Evolutionary conservation across 345 rosid genomes (phyloP).

Genomic region (Acer saccharum): DNA sequence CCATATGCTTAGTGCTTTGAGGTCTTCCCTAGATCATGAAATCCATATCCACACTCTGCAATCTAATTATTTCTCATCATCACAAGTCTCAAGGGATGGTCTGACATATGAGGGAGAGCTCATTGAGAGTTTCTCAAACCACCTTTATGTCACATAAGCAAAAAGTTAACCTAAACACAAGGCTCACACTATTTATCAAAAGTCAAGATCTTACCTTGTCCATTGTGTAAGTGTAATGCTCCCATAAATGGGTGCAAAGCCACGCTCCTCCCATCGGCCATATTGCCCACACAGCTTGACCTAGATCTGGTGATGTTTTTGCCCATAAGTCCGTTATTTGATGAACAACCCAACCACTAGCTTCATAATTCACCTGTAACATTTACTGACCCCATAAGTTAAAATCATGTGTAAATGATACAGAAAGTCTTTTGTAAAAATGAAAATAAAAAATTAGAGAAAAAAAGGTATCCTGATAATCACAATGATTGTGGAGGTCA

Average conservation of each 20-base stretch:
- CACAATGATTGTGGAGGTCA: background rate
- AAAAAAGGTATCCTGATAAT: background rate
- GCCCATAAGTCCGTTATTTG: conserved; percentile 93
- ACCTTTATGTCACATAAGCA: background rate
- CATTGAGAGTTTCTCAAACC: background rate
- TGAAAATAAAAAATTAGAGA: background rate
- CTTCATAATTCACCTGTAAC: conserved; percentile 81
- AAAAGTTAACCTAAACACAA: background rate
- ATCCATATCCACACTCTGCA: background rate
- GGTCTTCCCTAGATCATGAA: background rate
- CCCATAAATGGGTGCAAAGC: conserved; percentile 97
- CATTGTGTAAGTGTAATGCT: conserved; percentile 78
- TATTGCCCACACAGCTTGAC: conserved; percentile 79
- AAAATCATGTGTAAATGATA: background rate
- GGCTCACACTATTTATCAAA: background rate
- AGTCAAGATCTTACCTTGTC: conserved; percentile 65
- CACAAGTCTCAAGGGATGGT: background rate
- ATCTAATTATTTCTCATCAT: background rate
- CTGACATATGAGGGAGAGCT: background rate
- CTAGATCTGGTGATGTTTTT: conserved; percentile 76
- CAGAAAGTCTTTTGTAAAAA: background rate
- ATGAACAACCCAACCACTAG: conserved; percentile 90
- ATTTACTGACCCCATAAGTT: background rate
- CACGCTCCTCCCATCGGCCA: conserved; percentile 99
- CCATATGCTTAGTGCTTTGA: background rate